phyloP scores from a whole-genome alignment of 2,329 filamentous ascomycete genomes.

The Phialophora expanda region DNA sequence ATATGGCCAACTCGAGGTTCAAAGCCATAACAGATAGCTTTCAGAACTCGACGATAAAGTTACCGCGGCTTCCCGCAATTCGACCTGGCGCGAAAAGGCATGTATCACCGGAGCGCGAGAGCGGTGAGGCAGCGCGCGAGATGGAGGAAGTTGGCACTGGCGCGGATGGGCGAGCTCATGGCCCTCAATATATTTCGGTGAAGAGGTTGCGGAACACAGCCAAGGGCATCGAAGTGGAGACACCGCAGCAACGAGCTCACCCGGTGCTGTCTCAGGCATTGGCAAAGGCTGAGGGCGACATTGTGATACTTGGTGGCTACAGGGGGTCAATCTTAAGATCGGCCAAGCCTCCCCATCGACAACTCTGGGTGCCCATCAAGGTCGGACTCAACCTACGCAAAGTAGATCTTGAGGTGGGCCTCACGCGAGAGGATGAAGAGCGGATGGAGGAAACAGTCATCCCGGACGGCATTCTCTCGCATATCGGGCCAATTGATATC shows the following conservation, averaged over 20 bases:
- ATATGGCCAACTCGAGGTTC: slow-evolving; percentile 84
- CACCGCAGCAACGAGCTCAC: slow-evolving; percentile 44
- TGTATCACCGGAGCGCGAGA: slow-evolving; percentile 1
- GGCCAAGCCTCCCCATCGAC: slow-evolving; percentile 78
- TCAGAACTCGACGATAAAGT: slow-evolving; percentile 79
- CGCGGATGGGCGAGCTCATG: slow-evolving; percentile 3
- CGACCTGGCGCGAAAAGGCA: slow-evolving; percentile 26
- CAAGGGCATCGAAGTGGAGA: slow-evolving; percentile 27
- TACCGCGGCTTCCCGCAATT: slow-evolving; percentile 55
- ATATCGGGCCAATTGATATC: slow-evolving; percentile 91
- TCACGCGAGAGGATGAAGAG: slow-evolving; percentile 81
- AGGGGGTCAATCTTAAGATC: slow-evolving; percentile 87
- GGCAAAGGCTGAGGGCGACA: slow-evolving; percentile 75
- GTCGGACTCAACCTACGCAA: slow-evolving; percentile 89
- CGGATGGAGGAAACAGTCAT: slow-evolving; percentile 82
- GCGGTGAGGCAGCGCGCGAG: background rate
- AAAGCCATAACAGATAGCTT: slow-evolving; percentile 90
- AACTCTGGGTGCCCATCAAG: slow-evolving; percentile 93
- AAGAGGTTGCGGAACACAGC: slow-evolving; percentile 25
- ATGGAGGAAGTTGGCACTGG: background rate
- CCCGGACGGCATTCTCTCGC: slow-evolving; percentile 83
- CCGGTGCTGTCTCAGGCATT: slow-evolving; percentile 64
- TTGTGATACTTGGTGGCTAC: slow-evolving; percentile 89
- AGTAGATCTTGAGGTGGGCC: slow-evolving; percentile 85
- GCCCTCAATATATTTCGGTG: slow-evolving; percentile 19